phyloP scores from a whole-genome alignment of 495 filamentous ascomycete genomes.

The Corynascus novoguineensis region DNA sequence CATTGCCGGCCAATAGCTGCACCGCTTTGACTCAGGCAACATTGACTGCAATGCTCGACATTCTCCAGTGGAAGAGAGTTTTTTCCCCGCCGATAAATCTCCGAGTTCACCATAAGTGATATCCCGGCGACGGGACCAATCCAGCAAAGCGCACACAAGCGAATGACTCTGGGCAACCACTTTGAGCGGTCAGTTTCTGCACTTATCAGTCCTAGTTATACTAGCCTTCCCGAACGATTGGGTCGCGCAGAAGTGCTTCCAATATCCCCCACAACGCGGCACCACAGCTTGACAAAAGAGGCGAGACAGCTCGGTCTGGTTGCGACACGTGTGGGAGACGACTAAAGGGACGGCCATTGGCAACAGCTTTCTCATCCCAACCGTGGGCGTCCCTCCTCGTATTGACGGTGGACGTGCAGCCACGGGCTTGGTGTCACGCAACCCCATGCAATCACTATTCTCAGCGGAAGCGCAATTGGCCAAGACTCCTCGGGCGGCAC shows the following conservation, averaged over 20 bases:
- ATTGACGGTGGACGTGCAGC: conserved; percentile 1
- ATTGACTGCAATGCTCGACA: too few species aligned
- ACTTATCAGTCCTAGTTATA: too few species aligned
- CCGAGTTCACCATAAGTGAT: too few species aligned
- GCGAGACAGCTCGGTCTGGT: neutral
- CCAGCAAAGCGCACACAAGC: too few species aligned
- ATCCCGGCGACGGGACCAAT: too few species aligned
- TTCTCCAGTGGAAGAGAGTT: too few species aligned
- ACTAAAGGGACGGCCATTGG: neutral
- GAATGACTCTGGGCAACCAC: too few species aligned
- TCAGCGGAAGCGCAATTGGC: conserved; percentile 6
- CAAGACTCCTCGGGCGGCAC: neutral
- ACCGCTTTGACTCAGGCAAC: neutral
- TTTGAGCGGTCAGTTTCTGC: too few species aligned
- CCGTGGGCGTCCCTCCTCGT: conserved; percentile 1
- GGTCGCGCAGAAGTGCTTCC: neutral
- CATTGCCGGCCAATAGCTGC: neutral
- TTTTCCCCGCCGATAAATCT: too few species aligned
- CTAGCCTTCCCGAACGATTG: neutral
- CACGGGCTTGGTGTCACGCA: conserved; percentile 1
- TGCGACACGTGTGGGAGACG: neutral
- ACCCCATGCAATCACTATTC: neutral
- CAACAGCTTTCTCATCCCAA: neutral
- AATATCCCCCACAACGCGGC: neutral
- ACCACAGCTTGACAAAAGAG: neutral